Base-by-base conservation (phyloP, 2,329 filamentous ascomycete genomes). In the Trichoderma sp. region DNA sequence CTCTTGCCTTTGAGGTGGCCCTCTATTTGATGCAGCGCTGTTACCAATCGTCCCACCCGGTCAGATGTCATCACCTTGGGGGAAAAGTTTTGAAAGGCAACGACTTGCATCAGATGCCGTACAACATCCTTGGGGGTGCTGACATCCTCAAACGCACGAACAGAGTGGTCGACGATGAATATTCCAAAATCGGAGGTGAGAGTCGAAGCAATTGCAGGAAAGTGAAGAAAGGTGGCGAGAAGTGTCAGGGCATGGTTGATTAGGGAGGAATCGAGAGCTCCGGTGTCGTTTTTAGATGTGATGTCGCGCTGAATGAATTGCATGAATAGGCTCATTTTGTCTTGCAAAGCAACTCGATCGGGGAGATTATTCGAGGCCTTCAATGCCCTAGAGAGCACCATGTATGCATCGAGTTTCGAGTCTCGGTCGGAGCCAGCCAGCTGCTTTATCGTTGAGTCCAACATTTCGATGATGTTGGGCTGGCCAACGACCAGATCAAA, bases 261-360 rank as follows among this genome's bases (percentile, higher is more conserved):
- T 13, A 98, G 86, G 58, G 91, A 91, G 1, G 87, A 87, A 76
- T 97, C 93, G 70, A 83, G 83, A 59, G 78, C 81, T 65, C 88
- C 87, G 72, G 86, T 83, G 6, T 85, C 79, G 43, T 87, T 85
- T 74, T 88, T 90, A 12, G 89, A 86, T 7, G 86, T 87, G 28
- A 97, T 85, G 78, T 99, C 96, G 72, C 95, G 88, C 76, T 92
- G 90, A 70, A 98, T 93, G 78, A 94, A 97, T 72, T 94, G 91
- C 75, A 90, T 89, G 72, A 98, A 87, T 3, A 93, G 82, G 12
- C 87, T 86, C 85, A 98, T 91, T 80, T 96, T 97, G 65, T 89
- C 88, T 71, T 90, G 87, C 69, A 97, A 84, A 12, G 90, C 90
- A 70, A 92, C 88, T 43, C 89, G 84, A 75, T 96, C 92, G 0